Evolutionary conservation across 495 filamentous ascomycete genomes (phyloP), one percentile per base, ranked within the genome.

Genomic region (Aspergillus avenaceus): DNA sequence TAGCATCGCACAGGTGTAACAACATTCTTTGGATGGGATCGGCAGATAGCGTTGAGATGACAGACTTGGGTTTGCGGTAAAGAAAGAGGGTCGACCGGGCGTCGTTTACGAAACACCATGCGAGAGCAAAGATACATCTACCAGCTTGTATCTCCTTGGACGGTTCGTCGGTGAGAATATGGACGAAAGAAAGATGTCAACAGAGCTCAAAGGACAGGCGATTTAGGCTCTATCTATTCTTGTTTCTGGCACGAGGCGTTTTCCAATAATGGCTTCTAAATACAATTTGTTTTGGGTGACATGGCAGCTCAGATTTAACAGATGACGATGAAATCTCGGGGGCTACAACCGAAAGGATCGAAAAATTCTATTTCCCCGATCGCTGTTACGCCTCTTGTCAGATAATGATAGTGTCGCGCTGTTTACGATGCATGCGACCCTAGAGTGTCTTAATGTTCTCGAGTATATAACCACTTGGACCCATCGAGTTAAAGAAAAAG

Each of bases 1-100:
- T 18, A 47, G 12, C 12, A 13, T 23, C 6, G 13, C 60, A 16
- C 56, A 92, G 87, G 63, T 89, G 90, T 75, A 95, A 98, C 67
- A 98, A 98, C 60, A 93, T 98, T 24, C 78, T 98, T 40, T 98
- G 88, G 84, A 91, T 98, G 66, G 80, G 76, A 22, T 72, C 70
- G 38, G 74, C 75, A 23, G 83, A 84, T 48, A 77, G 73, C 19
- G 78, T 81, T 25, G 83, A 84, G 57, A 76, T 83, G 65, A 79
- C 67, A 52, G 77, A 79, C 56, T 45, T 77, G 31, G 66, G 65
- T 41, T 64, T 74, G 59, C 74, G 74, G 64, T 74, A 70, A 45
- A 37, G 43, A 22, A 40, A 22, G 25, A n/a, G n/a, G 34, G 28
- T 47, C 27, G 53, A 44, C 41, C 45, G 34, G 11, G 43, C 19